Evolutionary conservation across 805 yeast genomes (phyloP).

Genomic region (Kuraishia molischiana): DNA sequence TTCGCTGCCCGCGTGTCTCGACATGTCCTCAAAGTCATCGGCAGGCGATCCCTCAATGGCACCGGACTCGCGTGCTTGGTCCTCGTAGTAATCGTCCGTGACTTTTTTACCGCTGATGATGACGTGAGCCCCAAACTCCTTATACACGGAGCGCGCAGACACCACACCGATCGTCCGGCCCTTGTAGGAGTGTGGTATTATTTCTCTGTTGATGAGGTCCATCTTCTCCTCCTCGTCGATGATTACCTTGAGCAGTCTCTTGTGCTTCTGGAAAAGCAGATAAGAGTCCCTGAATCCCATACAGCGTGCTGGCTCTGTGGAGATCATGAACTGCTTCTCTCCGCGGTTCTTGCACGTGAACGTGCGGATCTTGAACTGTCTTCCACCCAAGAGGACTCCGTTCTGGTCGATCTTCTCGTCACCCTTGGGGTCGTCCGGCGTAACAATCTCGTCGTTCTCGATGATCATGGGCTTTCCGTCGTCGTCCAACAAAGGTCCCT

Average conservation of each 20-base stretch:
- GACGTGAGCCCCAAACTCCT: slow-evolving; percentile 87
- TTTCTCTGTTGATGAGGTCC: slow-evolving; percentile 70
- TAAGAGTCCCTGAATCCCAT: slow-evolving; percentile 93
- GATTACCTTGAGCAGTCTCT: slow-evolving; percentile 61
- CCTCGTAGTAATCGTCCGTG: slow-evolving; percentile 84
- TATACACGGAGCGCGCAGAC: slow-evolving; percentile 79
- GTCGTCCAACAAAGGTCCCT: slow-evolving; percentile 35
- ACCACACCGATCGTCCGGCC: slow-evolving; percentile 85
- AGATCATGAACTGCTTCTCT: slow-evolving; percentile 70
- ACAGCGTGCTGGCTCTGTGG: slow-evolving; percentile 93
- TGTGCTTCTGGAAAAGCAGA: slow-evolving; percentile 79
- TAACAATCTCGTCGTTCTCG: slow-evolving; percentile 65
- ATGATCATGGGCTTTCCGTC: slow-evolving; percentile 60
- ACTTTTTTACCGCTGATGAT: slow-evolving; percentile 73
- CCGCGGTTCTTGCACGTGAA: slow-evolving; percentile 62
- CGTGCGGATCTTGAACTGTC: slow-evolving; percentile 64
- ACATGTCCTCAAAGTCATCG: slow-evolving; percentile 46
- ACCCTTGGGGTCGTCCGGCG: slow-evolving; percentile 71
- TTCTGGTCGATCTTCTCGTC: slow-evolving; percentile 56
- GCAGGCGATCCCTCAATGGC: slow-evolving; percentile 65
- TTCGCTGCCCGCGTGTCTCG: slow-evolving; percentile 13
- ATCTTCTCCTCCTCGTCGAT: slow-evolving; percentile 70
- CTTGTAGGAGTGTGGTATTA: slow-evolving; percentile 84
- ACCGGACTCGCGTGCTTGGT: slow-evolving; percentile 42
- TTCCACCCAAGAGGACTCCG: slow-evolving; percentile 64